Base-by-base conservation (phyloP, 164 flowering plant species). In the Litsea cubeba region DNA sequence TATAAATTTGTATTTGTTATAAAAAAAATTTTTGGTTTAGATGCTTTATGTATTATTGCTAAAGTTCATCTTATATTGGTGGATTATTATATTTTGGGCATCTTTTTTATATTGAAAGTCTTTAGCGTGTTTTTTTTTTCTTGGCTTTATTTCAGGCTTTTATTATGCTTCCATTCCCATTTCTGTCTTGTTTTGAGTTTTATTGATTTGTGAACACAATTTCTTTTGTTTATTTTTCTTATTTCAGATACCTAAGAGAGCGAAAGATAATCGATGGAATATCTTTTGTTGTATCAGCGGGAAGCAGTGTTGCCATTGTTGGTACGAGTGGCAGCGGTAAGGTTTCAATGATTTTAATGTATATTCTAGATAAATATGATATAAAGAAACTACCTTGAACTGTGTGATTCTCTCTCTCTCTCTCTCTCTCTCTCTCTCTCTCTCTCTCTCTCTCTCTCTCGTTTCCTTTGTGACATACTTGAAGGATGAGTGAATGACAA, bases 291-390 rank as follows among this genome's bases (percentile, higher is more conserved):
- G 95, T 93, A 67, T 91, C 96, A 66, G 92, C 98, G 75, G 98
- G 97, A 72, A 88, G 87, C 77, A 95, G 97, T 85, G 97, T 95
- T 63, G 99, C 99, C 72, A 90, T 95, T 84, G 99, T 95, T 84
- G 99, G 99, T 77, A 95, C 99, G 22, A 95, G 99, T 82, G 99
- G 99, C 69, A 95, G 99, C 82, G 98, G 99, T 95, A 91, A 85
- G 85, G 58, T 75, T 73, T 67, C 22, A 72, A 12, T n/a, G 64
- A 15, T 30, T 35, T 32, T 30, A 66, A 17, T 25, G 18, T 28
- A 11, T 28, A 66, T 25, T 23, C 24, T 66, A 54, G 17, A 5
- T 40, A 40, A 40, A 40, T 40, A 30, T 30, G 35, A 30, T 30
- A 40, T 8, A 40, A 40, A 40, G 46, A 40, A 40, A 40, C 46